Percentiles rank a stretch among this genome's conserved stretches.
phyloP scores from a whole-genome alignment of 441 rosid genomes.

The Brassica hybrid region DNA sequence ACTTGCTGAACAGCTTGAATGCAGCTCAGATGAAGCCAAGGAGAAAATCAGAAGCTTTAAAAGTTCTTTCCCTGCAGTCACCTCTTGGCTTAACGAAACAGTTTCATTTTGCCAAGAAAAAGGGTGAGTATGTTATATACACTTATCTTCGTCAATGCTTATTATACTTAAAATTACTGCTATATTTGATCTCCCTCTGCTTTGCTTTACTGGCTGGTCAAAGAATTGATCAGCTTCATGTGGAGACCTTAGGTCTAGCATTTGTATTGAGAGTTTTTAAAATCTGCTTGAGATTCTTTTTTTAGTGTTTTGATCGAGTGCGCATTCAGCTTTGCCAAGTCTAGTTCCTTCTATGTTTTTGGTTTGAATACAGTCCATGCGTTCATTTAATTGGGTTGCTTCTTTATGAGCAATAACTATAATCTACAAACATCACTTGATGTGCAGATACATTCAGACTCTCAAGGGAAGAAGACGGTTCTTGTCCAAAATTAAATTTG shows the following conservation, averaged over 20 bases:
- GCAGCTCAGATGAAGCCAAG: slow-evolving; percentile 83
- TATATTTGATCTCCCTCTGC: neutral
- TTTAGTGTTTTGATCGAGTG: neutral
- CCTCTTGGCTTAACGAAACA: slow-evolving; percentile 81
- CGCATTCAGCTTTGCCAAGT: neutral
- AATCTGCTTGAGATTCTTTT: neutral
- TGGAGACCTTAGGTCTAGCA: neutral
- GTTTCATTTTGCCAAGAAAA: slow-evolving; percentile 73
- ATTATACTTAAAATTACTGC: neutral
- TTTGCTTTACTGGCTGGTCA: neutral
- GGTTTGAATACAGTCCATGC: slow-evolving; percentile 1
- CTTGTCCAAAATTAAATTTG: slow-evolving; percentile 92
- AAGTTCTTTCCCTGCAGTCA: slow-evolving; percentile 84
- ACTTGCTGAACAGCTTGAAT: slow-evolving; percentile 88
- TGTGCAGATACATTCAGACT: slow-evolving; percentile 84
- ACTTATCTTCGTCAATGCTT: slow-evolving; percentile 27
- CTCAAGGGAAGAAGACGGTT: slow-evolving; percentile 92
- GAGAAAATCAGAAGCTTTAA: slow-evolving; percentile 86
- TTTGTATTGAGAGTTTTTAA: neutral
- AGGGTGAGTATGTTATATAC: slow-evolving; percentile 61
- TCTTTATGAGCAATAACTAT: neutral
- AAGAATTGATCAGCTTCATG: slow-evolving; percentile 2
- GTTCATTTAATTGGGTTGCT: neutral
- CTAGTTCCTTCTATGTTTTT: slow-evolving; percentile 5
- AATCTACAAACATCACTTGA: neutral